These are phyloP conservation scores for Debaryomycetaceae sp. DNA, from an alignment of 1,139 yeast genomes.

Conservation along the genomic window DNA sequence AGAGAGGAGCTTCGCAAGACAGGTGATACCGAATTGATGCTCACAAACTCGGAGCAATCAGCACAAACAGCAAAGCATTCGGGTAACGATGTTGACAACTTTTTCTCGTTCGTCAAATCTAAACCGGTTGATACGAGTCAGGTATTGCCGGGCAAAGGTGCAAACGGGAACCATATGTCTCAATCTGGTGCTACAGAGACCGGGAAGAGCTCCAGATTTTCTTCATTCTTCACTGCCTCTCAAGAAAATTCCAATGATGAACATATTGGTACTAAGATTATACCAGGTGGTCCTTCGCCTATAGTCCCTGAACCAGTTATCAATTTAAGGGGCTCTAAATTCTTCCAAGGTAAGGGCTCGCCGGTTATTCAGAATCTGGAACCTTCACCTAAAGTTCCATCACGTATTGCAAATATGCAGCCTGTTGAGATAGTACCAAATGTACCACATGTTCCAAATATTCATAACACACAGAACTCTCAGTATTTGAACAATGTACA, in stretches of 20 bases:
- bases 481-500: background rate
- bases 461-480: background rate
- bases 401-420: background rate
- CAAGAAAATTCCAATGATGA: conserved; percentile 4
- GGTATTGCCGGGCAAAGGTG: background rate
- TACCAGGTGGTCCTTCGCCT: background rate
- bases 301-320: background rate
- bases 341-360: background rate
- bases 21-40: conserved; percentile 35
- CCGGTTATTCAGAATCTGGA: background rate
- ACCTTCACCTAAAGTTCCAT: background rate
- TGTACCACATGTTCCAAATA: background rate
- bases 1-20: conserved; percentile 51
- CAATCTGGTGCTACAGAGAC: conserved; percentile 10
- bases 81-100: conserved; percentile 50
- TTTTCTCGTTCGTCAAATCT: conserved; percentile 46
- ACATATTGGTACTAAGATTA: background rate
- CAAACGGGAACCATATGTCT: conserved; percentile 10
- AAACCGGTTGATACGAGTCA: conserved; percentile 8
- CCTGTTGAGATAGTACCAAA: conserved; percentile 1
- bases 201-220: conserved; percentile 42
- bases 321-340: background rate
- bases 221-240: conserved; percentile 38
- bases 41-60: conserved; percentile 2
- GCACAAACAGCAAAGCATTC: conserved; percentile 15